Conservation (phyloP, 805 yeast species). For the Maudiozyma serrabonitensis region DNA sequence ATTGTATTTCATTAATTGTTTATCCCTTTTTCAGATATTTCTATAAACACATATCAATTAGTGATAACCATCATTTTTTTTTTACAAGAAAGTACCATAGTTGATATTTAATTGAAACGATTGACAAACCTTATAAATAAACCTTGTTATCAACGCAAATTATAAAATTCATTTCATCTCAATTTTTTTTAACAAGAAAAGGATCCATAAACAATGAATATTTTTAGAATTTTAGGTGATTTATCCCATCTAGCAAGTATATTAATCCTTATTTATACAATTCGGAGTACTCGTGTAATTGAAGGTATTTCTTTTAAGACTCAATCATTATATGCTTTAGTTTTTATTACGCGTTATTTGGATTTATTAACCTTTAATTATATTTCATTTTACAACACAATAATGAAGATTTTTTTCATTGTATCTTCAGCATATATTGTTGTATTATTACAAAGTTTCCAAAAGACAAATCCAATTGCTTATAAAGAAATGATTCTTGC, state of each 20-base stretch:
- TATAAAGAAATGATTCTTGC: constrained; percentile 46
- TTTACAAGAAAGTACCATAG: too few relatives aligned
- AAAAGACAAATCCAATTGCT: constrained; percentile 40
- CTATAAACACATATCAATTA: too few relatives aligned
- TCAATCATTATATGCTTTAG: constrained; percentile 66
- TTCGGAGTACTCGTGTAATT: constrained; percentile 52
- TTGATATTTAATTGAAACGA: too few relatives aligned
- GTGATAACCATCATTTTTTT: too few relatives aligned
- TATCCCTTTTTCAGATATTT: too few relatives aligned
- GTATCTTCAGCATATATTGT: constrained; percentile 67
- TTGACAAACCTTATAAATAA: too few relatives aligned
- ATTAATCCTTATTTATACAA: constrained; percentile 62
- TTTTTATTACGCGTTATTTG: constrained; percentile 63
- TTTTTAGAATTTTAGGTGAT: constrained; percentile 44
- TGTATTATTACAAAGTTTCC: constrained; percentile 46
- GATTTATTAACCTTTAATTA: constrained; percentile 42
- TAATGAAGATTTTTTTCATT: constrained; percentile 77
- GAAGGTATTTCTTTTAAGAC: constrained; percentile 86
- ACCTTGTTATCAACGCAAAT: background rate
- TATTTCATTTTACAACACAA: constrained; percentile 61
- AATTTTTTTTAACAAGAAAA: too few relatives aligned
- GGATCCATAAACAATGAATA: constrained; percentile 7
- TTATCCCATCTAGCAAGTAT: constrained; percentile 75
- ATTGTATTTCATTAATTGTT: too few relatives aligned
- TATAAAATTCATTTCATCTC: background rate